A percentile compares a stretch with the other conserved stretches of the same genome.
Evolutionary conservation across 2,329 filamentous ascomycete genomes (phyloP).

Genomic region (Allantophomopsis cytisporea): DNA sequence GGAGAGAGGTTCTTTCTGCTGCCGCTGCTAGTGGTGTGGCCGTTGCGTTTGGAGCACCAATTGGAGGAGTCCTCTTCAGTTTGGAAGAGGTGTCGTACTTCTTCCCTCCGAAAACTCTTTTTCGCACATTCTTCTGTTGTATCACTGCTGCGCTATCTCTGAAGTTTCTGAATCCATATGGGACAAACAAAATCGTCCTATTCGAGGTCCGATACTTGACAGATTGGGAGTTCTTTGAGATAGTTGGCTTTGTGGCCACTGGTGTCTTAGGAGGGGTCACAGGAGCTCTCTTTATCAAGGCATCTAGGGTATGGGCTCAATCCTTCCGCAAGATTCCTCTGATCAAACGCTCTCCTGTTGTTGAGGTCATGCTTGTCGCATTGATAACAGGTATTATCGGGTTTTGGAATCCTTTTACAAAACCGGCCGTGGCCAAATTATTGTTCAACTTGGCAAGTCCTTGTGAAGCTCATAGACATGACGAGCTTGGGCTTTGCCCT

Average conservation of each 20-base stretch:
- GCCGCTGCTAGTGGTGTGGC: constrained; percentile 85
- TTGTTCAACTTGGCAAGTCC: constrained; percentile 84
- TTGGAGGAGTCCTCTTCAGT: constrained; percentile 82
- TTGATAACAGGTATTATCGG: constrained; percentile 71
- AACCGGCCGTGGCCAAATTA: constrained; percentile 78
- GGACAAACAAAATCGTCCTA: constrained; percentile 90
- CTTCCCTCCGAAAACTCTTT: constrained; percentile 93
- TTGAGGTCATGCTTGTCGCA: constrained; percentile 83
- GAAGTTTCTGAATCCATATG: constrained; percentile 93
- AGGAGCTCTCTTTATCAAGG: constrained; percentile 94
- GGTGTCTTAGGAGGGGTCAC: constrained; percentile 73
- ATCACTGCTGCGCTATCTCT: constrained; percentile 83
- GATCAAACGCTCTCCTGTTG: constrained; percentile 72
- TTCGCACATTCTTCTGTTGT: constrained; percentile 96
- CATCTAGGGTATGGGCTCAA: constrained; percentile 77
- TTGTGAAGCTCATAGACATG: constrained; percentile 56
- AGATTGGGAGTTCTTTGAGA: constrained; percentile 92
- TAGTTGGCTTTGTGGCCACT: constrained; percentile 72
- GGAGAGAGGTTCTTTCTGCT: constrained; percentile 85
- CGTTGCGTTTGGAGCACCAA: constrained; percentile 85
- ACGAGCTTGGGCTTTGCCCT: constrained; percentile 67
- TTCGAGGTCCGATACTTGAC: constrained; percentile 85
- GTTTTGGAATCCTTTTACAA: constrained; percentile 90
- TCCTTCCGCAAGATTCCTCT: constrained; percentile 68
- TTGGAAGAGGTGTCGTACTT: constrained; percentile 95